A percentile compares a stretch with the other conserved stretches of the same genome.
These are phyloP conservation scores for Debaryomyces robertsiae DNA, from an alignment of 1,139 yeast genomes.

Conservation along the genomic window DNA sequence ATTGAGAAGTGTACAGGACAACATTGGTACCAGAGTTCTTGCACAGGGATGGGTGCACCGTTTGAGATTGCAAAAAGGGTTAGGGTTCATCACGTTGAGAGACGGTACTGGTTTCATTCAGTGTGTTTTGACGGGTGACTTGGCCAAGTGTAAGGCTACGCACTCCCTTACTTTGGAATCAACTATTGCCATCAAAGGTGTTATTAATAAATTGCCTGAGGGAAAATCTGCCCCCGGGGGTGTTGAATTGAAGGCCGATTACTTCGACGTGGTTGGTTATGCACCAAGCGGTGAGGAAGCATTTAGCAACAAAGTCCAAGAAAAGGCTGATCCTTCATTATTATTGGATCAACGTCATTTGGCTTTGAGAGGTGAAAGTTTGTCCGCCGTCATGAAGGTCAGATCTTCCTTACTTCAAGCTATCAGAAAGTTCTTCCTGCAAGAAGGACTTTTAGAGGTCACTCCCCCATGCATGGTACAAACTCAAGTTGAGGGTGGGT, in stretches of 20 bases:
- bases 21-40: conserved; percentile 64
- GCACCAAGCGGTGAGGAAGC: conserved; percentile 98
- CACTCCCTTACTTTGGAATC: conserved; percentile 86
- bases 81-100: conserved; percentile 86
- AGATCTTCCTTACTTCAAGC: conserved; percentile 78
- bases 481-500: conserved; percentile 99
- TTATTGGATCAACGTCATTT: conserved; percentile 94
- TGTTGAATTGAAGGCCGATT: conserved; percentile 90
- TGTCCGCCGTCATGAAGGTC: conserved; percentile 94
- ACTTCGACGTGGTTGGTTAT: conserved; percentile 81
- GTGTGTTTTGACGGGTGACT: conserved; percentile 83
- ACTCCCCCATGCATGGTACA: conserved; percentile 99
- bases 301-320: conserved; percentile 91
- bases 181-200: conserved; percentile 78
- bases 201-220: conserved; percentile 81
- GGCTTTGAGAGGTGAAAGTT: conserved; percentile 91
- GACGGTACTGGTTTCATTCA: conserved; percentile 95
- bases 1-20: conserved; percentile 54
- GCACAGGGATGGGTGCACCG: conserved; percentile 98
- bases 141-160: conserved; percentile 89
- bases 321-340: conserved; percentile 89
- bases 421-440: conserved; percentile 74
- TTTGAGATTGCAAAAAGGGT: conserved; percentile 87
- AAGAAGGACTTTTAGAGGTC: conserved; percentile 82
- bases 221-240: conserved; percentile 99